Evolutionary conservation across 768 basidiomycete species (phyloP), one percentile per base, ranked within the genome.

Genomic region (Leccinellum albellum): DNA sequence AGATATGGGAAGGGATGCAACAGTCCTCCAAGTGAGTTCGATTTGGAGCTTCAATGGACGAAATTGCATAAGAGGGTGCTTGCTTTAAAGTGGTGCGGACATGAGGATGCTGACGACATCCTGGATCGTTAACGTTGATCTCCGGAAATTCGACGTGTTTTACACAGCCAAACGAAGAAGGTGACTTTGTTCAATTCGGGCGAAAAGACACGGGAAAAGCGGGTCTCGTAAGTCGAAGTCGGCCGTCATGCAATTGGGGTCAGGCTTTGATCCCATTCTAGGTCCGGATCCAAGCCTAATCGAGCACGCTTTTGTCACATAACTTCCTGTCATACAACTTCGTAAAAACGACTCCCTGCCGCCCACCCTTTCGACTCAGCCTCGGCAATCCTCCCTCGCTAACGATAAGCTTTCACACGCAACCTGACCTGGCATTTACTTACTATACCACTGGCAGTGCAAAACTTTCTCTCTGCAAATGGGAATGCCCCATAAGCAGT

Each of bases 211-310:
- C 71, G 72, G 64, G 59, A 72, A 73, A 65, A 64, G 51, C 71
- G 72, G 71, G 57, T 72, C 56, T 56, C 71, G 70, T 72, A 70
- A 72, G 61, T 72, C 70, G 72, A 72, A 72, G 72, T 42, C 60
- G 53, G 49, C 54, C 60, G 56, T 58, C 60, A 68, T 31, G 66
- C 55, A 63, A 61, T 66, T 64, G 61, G 72, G 63, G 68, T 51
- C 61, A 65, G 56, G 47, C 51, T 45, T 59, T 61, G 60, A 65
- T 57, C 47, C 58, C 59, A 53, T 45, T 50, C 58, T 50, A 48
- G 17, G 10, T 35, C 57, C 56, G 55, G 49, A 51, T 45, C 69
- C 66, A 68, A 28, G 45, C 60, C 55, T 9, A 32, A 63, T 66
- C 17, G 10, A 44, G 58, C 17, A n/a, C 35, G 15, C 14, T 51